Base-by-base conservation (phyloP, 352 stramenopile genomes). In the Phytophthora cryptogea region DNA sequence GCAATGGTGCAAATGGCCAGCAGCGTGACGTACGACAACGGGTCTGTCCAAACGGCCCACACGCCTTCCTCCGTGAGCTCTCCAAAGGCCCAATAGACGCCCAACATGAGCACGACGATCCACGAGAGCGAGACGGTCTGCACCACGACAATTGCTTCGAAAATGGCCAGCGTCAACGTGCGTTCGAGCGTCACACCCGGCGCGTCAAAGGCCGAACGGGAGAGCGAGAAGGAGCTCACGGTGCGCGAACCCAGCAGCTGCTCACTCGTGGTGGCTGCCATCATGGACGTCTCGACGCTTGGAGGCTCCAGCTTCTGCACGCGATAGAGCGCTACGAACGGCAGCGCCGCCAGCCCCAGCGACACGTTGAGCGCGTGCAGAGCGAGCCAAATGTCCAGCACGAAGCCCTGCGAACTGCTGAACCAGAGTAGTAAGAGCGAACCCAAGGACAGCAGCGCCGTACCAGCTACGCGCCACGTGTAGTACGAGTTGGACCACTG, bases 401-500 rank as follows among this genome's bases (percentile, higher is more conserved):
- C 63, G 40, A 71, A 49, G 42, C 66, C 59, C 37, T 65, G 27
- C 14, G 62, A 26, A 28, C 70, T 72, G 14, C 75, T 72, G 16
- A 77, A 44, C 17, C 70, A 68, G 14, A 88, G 54, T 57, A 88
- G 35, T 17, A 72, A 23, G 26, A 89, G 52, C 4, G 70, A 84
- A 5, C 77, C 41, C 42, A 72, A 58, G 5, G 79, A 86, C 14
- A 75, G 52, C 46, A 85, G 44, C 16, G 77, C 82, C 23, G 81
- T 76, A 56, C 70, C 39, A 9, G 65, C 78, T 47, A 88, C 70
- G 33, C 77, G 73, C 52, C 76, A 80, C 9, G 78, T 76, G 63
- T 87, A 89, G 77, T 88, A 89, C 53, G 81, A 83, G 66, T 90
- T 90, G 43, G 75, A 73, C 66, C 76, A 77, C 59, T 86, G 79